Conservation (phyloP, 2,329 filamentous ascomycete species). For the Penicillium concentricum region DNA sequence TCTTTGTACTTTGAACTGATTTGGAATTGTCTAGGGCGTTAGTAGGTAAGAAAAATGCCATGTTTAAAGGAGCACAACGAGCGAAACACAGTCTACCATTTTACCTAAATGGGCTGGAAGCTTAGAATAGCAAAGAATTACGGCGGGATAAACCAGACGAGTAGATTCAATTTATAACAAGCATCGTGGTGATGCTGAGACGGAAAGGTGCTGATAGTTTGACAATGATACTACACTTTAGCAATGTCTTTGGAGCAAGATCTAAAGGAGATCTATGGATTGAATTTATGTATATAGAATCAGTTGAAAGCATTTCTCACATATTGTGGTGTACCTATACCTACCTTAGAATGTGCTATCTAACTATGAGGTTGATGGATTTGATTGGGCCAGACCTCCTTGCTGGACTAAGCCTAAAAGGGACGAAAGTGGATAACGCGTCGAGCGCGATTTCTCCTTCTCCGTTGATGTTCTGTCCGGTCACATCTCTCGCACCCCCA, state of each 20-base stretch:
- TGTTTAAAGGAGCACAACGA: background rate
- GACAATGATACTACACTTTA: background rate
- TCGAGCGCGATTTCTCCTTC: conserved; percentile 25
- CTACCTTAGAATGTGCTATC: background rate
- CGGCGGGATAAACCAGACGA: too few species aligned
- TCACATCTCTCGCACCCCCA: background rate
- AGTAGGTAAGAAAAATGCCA: background rate
- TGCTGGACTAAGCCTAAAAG: conserved; percentile 25
- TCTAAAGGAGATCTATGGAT: too few species aligned
- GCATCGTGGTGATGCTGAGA: too few species aligned
- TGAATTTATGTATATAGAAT: background rate
- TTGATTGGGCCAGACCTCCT: conserved; percentile 19
- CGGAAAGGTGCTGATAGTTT: background rate
- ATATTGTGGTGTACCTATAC: background rate
- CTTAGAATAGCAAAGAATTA: background rate
- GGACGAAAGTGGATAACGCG: conserved; percentile 37
- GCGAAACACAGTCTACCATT: background rate
- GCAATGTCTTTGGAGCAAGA: background rate
- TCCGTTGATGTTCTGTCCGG: background rate
- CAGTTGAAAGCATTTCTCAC: background rate
- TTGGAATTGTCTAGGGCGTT: background rate
- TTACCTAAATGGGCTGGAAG: background rate
- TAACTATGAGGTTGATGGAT: background rate
- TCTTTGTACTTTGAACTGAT: background rate
- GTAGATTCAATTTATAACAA: background rate